Evolutionary conservation across 2,329 filamentous ascomycete genomes (phyloP), one percentile per base, ranked within the genome.

Genomic region (Penicillium sumatraense): DNA sequence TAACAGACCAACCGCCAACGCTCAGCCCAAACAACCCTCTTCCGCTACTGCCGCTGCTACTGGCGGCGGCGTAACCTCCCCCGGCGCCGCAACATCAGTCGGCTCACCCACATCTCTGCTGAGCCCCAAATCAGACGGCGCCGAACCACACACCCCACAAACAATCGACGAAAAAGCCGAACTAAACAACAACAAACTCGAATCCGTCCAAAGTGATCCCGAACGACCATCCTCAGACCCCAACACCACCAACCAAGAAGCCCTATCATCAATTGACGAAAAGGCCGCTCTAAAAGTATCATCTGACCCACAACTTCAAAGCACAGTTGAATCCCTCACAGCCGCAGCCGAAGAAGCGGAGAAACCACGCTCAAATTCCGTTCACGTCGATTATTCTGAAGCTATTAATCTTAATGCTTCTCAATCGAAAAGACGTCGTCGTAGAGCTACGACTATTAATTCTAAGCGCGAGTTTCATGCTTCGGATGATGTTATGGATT

Each of bases 401-500:
- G 72, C 73, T 18, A 53, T 75, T 41, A 75, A 75, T 49, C 62
- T 71, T 44, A 77, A 76, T 57, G 66, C 70, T 13, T 68, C 71
- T 13, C 71, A 71, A 45, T 69, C 69, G 23, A 70, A 69, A 48
- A 71, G 70, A 51, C 72, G 77, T 38, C 69, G 78, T 58, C 67
- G 79, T 49, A 68, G 79, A 59, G 75, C 73, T 14, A 79, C 74
- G 18, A 81, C 79, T 1, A 72, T 77, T 51, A 73, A 75, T 38
- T 79, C 76, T n/a, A 75, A 74, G 60, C 68, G 75, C 20, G 78
- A 80, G 20, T 79, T 80, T 60, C 75, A 73, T 59, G 77, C 83
- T 13, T 78, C 82, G 1, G 93, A 96, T 58, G 91, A 96, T 49
- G 79, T 97, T 62, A 81, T 97, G 50, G 82, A 84, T 24, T 85